Evolutionary conservation across 2,329 filamentous ascomycete species (phyloP), one percentile per base, ranked within the genome.

Genomic region (Chaetomiaceae sp.): DNA sequence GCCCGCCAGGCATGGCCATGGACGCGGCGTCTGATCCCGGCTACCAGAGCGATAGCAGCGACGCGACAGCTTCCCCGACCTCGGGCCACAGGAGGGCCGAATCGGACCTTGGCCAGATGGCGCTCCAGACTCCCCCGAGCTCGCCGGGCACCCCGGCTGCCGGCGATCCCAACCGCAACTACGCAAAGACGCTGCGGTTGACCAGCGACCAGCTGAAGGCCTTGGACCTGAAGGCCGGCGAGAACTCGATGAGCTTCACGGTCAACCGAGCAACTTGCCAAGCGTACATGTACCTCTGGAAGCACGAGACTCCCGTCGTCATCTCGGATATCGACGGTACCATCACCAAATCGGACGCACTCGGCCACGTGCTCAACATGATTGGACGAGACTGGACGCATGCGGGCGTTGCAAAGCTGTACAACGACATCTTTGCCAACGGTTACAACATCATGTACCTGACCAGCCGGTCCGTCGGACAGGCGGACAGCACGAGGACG

Each of bases 391-490:
- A 99, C 70, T 99, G 94, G 94, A 99, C 94, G 3, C 94, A 99
- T 68, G 81, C 90, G 14, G 94, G 94, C 33, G 92, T 99, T 21
- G 95, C 94, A 20, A 99, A 99, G 73, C 79, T 99, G 8, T 99
- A 97, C 71, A 94, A 88, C 44, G 95, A 99, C 62, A 99, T 99
- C 61, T 84, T 85, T 1, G 85, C 87, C 63, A 99, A 99, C 65
- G 94, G 94, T 6, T 99, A 97, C 77, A 97, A 99, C 69, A 95
- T 99, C 66, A 90, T 99, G 81, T 99, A 99, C 67, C 79, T 99
- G 41, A 99, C 94, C 0, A 95, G 89, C 67, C 85, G 94, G 47
- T 94, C 89, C 13, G 91, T 97, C 41, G 95, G 94, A 0, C 91
- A 95, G 70, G 89, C 94, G 14, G 94, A 99, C 69, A 90, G 77